phyloP scores from a whole-genome alignment of 2,329 filamentous ascomycete species.

The Fusarium sacchari region DNA sequence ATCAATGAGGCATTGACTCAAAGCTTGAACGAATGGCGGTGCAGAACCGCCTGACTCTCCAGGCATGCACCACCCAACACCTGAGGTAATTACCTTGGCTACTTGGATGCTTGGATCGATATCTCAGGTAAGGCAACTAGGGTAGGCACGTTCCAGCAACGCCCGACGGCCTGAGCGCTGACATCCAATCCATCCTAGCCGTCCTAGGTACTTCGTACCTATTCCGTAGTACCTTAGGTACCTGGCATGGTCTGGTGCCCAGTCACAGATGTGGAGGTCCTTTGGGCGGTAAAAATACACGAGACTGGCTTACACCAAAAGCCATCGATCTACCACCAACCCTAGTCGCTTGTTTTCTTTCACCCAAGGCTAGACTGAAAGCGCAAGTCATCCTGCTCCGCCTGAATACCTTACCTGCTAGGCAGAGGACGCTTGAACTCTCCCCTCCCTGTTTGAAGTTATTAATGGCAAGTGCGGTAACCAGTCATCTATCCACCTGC shows the following conservation, averaged over 20 bases:
- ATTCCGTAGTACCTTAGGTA: too few species aligned
- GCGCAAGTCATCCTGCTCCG: constrained; percentile 5
- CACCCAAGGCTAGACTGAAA: neutral
- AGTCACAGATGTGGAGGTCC: neutral
- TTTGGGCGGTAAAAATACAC: neutral
- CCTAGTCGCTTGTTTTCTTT: neutral
- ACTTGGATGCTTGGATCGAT: neutral
- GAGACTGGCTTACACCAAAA: neutral
- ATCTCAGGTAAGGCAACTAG: neutral
- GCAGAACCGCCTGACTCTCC: neutral
- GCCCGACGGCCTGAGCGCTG: constrained; percentile 22
- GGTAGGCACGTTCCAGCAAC: neutral
- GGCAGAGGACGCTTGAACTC: neutral
- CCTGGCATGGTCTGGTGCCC: neutral
- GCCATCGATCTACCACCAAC: neutral
- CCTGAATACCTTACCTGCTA: neutral
- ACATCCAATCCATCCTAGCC: neutral
- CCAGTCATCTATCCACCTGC: neutral
- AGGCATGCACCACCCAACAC: neutral
- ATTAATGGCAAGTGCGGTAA: constrained; percentile 7
- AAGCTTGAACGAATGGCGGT: neutral
- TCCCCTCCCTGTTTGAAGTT: neutral
- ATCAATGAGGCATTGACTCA: neutral
- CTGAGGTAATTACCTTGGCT: neutral
- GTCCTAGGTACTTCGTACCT: too few species aligned